A percentile compares a stretch with the other conserved stretches of the same genome.
Conservation (phyloP, 2,329 filamentous ascomycete genomes). For the Exophiala spinifera region DNA sequence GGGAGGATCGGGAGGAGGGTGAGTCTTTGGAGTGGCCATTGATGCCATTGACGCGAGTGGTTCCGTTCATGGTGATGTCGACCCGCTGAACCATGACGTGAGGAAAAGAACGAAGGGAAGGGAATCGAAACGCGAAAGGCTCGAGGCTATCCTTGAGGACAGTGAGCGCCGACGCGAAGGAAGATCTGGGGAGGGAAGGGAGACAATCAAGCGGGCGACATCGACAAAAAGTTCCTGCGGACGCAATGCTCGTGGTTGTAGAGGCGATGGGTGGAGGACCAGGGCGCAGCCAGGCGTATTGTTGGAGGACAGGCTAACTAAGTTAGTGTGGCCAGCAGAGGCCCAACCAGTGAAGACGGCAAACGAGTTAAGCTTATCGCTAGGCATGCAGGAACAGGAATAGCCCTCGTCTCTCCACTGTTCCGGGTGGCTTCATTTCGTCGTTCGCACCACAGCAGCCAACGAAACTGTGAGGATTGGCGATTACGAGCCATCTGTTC, state of each 20-base stretch:
- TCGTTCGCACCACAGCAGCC: too few species aligned
- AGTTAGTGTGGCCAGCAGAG: neutral
- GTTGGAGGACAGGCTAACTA: neutral
- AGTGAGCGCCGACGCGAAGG: neutral
- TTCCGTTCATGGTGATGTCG: conserved; percentile 21
- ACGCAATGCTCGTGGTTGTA: neutral
- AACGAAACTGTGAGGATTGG: too few species aligned
- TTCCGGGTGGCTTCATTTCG: conserved; percentile 25
- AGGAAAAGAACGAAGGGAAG: neutral
- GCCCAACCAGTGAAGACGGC: conserved; percentile 1
- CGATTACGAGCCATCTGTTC: neutral
- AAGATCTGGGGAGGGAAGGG: neutral
- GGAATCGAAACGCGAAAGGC: neutral
- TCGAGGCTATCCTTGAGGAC: neutral
- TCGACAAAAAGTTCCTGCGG: conserved; percentile 6
- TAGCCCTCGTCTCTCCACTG: neutral
- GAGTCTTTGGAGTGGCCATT: conserved; percentile 25
- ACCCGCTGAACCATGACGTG: conserved; percentile 16
- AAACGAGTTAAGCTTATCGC: conserved; percentile 4
- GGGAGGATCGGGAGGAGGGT: conserved; percentile 24
- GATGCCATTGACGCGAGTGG: conserved; percentile 19
- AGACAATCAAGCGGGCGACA: neutral
- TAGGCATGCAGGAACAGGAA: conserved; percentile 12
- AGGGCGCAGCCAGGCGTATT: neutral
- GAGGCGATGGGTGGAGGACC: neutral